Base-by-base conservation (phyloP, 2,329 filamentous ascomycete species). In the Exophiala alcalophila region DNA sequence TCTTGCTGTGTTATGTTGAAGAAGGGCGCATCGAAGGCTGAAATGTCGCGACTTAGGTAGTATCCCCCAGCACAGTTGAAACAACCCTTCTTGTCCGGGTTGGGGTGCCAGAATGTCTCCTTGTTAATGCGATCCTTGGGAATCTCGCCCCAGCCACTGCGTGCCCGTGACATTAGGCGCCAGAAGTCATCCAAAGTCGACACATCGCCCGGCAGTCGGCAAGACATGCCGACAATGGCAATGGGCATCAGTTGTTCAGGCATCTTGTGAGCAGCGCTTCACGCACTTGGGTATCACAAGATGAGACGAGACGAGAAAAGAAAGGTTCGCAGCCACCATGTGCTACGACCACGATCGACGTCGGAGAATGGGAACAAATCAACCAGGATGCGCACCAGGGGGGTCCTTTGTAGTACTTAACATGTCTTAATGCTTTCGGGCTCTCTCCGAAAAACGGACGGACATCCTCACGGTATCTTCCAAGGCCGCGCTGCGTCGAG, bases 11-110 rank as follows among this genome's bases (percentile, higher is more conserved):
- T 43, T 16, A 57, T 50, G 5, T 34, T 41, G 36, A 61, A 61
- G 40, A 61, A 59, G 2, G 38, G 28, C 2, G 58, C 52, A 50
- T 61, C 58, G 39, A 62, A 65, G 2, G 42, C 28, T 26, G 33
- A 37, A 20, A 45, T 25, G 33, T 50, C 39, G 21, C 49, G 23
- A 16, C 56, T 15, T 29, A 59, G 32, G 38, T 54, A 58, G 32
- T 52, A 42, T 15, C 49, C 53, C 24, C 53, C 30, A 35, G 44
- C 48, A 32, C 52, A 37, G 29, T 47, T 47, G 3, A 44, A 26
- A n/a, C 47, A 27, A 21, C 53, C 53, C 25, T 44, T 34, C 2
- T 47, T 21, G 10, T 34, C 12, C 4, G 20, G 26, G 20, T 54
- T 31, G 6, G 54, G 33, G 12, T 56, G 47, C 20, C 57, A 56